phyloP scores from a whole-genome alignment of 1,139 yeast genomes.

The Kodamaea suecica region DNA sequence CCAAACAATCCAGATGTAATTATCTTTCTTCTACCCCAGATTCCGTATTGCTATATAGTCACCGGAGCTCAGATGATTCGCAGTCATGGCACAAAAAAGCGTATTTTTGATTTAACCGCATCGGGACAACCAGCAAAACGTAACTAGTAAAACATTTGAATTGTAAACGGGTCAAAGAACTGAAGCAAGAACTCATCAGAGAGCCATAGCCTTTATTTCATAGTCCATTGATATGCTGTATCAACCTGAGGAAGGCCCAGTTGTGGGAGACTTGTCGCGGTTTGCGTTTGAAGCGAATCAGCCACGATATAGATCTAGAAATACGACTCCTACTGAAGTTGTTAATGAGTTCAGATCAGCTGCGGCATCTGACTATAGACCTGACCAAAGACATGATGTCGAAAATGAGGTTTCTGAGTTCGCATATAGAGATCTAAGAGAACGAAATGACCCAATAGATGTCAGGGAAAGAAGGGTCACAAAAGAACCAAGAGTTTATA shows the following conservation, averaged over 20 bases:
- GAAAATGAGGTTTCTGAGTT: no score
- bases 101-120: not conserved
- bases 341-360: no score
- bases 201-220: no score
- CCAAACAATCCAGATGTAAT: no score
- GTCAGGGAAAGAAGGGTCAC: not conserved
- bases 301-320: conserved; percentile 16
- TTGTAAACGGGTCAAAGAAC: no score
- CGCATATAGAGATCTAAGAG: conserved; percentile 9
- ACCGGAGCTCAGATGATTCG: no score
- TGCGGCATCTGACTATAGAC: no score
- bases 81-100: not conserved
- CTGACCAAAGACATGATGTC: no score
- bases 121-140: not conserved
- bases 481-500: no score
- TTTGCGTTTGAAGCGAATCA: conserved; percentile 14
- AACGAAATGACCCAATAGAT: not conserved
- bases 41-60: no score
- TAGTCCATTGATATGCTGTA: no score
- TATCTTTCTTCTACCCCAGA: no score
- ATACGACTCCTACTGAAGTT: conserved; percentile 18
- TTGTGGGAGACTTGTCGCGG: conserved; percentile 19
- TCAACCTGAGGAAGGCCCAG: conserved; percentile 9
- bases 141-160: not conserved
- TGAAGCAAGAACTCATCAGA: not conserved